Evolutionary conservation across 1,139 yeast species (phyloP), one percentile per base, ranked within the genome.

Genomic region (Zhuliangozyma blackwelliae): DNA sequence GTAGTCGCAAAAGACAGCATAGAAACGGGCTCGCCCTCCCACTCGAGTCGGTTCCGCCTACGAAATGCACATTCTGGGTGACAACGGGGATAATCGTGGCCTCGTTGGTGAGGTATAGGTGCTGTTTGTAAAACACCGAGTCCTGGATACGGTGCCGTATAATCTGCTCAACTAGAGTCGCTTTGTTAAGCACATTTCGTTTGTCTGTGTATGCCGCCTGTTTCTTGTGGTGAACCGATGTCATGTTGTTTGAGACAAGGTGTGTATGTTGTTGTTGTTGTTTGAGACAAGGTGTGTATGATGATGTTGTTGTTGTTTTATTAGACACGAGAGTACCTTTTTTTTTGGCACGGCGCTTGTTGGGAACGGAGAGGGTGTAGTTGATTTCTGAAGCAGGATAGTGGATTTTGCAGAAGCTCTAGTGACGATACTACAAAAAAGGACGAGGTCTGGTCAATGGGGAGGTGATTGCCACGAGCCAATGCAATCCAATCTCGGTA

Each of bases 91-190:
- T 63, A 52, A 71, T 70, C 37, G 66, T 77, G 41, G 59, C 77
- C 52, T 62, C 81, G 43, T 79, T 78, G 38, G 85, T 65, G 12
- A 77, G 71, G 45, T 72, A 77, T 38, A 86, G 75, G 41, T 74
- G 63, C 46, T 76, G 79, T 44, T 82, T 81, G 75, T 84, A 84
- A 55, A 82, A 85, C 6, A 79, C 50, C 2, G 85, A 76, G 47
- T 82, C 90, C 36, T 75, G 73, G 8, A 84, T 79, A 28, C 86
- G 62, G 47, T 83, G 88, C 36, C 89, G 63, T 23, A 80, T 62
- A 41, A 85, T 83, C 40, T 83, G 80, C 50, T 83, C 92, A 5
- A 84, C 62, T 29, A 81, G 57, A 38, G 68, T 55, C 0, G 80
- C 75, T 29, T 79, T 77, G 48, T 78, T 77, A 27, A 68, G 35